Evolutionary conservation across 2,329 filamentous ascomycete species (phyloP).

Genomic region (Lizonia empirigonia): DNA sequence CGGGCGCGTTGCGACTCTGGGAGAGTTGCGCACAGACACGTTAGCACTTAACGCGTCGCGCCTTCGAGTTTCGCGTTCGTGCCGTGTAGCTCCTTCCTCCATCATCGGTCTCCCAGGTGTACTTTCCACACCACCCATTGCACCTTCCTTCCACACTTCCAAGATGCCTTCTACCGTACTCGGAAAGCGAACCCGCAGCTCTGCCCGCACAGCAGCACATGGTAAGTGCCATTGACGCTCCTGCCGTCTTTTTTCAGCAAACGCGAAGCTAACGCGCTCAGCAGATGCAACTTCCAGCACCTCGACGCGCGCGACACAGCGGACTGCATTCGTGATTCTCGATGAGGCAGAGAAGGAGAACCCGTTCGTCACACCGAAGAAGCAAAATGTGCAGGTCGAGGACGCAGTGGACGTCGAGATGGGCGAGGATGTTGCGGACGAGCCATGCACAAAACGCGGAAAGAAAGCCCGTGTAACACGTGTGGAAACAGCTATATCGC

Average conservation of each 20-base stretch:
- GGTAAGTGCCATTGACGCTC: conserved; percentile 31
- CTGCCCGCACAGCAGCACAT: conserved; percentile 29
- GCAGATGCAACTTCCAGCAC: conserved; percentile 31
- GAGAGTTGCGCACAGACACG: no score
- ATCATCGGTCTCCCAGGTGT: conserved; percentile 17
- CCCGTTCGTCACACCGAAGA: conserved; percentile 54
- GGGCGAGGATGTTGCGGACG: conserved; percentile 40
- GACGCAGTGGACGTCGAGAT: conserved; percentile 54
- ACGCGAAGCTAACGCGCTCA: conserved; percentile 34
- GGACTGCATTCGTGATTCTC: conserved; percentile 52
- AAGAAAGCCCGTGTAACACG: conserved; percentile 46
- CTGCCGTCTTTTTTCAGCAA: conserved; percentile 11
- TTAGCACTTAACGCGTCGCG: conserved; percentile 29
- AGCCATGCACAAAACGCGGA: conserved; percentile 45
- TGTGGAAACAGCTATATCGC: conserved; percentile 53
- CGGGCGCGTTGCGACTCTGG: no score
- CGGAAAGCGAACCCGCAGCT: conserved; percentile 48
- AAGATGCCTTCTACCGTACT: conserved; percentile 45
- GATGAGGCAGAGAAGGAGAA: conserved; percentile 73
- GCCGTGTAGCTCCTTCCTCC: conserved; percentile 22
- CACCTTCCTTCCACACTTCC: conserved; percentile 24
- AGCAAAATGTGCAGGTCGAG: conserved; percentile 45
- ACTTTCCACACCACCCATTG: conserved; percentile 31
- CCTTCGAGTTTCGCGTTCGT: conserved; percentile 22
- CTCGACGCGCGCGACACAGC: conserved; percentile 50